phyloP scores from a whole-genome alignment of 2,329 filamentous ascomycete species.

The Emergomyces orientalis region DNA sequence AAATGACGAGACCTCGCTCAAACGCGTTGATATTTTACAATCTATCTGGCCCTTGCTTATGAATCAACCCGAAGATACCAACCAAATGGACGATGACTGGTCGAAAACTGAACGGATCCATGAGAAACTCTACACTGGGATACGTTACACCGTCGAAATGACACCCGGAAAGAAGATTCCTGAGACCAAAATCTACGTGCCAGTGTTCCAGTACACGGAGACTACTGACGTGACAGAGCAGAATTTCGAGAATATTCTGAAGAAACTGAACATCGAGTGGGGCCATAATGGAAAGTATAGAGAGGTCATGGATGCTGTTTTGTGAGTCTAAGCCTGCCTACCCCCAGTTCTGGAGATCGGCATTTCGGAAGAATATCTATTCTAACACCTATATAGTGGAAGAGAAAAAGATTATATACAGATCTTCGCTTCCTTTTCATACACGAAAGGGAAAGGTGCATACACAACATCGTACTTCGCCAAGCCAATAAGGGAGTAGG shows the following conservation, averaged over 20 bases:
- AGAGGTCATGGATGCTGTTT: neutral
- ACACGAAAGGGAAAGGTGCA: neutral
- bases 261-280: neutral
- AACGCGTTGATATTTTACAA: neutral
- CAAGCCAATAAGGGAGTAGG: neutral
- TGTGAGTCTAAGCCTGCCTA: neutral
- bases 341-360: neutral
- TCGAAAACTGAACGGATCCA: neutral
- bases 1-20: neutral
- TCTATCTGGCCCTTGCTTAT: neutral
- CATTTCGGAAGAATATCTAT: neutral
- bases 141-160: neutral
- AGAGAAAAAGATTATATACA: neutral
- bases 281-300: neutral
- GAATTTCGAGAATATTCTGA: neutral
- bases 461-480: neutral
- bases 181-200: neutral
- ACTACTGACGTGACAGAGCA: neutral
- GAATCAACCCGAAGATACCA: neutral
- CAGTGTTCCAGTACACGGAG: neutral
- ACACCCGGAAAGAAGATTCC: neutral
- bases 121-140: neutral
- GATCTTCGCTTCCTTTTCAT: neutral
- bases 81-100: neutral
- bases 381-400: neutral